A percentile compares a stretch with the other conserved stretches of the same genome.
phyloP scores from a whole-genome alignment of 495 filamentous ascomycete species.

The Bryoglossum gracile region DNA sequence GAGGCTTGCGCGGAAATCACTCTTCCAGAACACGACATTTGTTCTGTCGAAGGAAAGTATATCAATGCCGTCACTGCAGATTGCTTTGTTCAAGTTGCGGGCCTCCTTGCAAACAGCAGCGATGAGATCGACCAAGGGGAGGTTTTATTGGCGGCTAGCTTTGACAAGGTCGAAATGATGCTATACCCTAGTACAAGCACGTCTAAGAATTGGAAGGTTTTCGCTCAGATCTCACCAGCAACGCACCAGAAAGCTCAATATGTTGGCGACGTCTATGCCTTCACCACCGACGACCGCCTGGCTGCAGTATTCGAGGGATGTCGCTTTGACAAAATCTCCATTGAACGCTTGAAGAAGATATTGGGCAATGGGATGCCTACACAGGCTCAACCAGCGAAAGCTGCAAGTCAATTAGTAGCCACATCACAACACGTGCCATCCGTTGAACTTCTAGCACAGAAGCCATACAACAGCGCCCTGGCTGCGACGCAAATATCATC shows the following conservation, averaged over 20 bases:
- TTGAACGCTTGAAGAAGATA: neutral
- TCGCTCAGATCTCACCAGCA: constrained; percentile 20
- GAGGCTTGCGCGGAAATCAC: neutral
- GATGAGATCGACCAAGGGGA: constrained; percentile 19
- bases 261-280: constrained; percentile 29
- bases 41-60: neutral
- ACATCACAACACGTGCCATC: neutral
- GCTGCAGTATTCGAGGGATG: constrained; percentile 18
- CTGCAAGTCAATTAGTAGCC: neutral
- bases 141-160: constrained; percentile 7
- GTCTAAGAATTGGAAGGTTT: constrained; percentile 24
- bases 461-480: neutral
- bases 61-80: constrained; percentile 27
- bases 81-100: constrained; percentile 31
- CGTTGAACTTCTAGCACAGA: neutral
- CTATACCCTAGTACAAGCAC: constrained; percentile 23
- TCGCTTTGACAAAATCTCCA: constrained; percentile 21
- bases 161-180: constrained; percentile 21
- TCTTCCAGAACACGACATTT: neutral
- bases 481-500: no score
- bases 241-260: constrained; percentile 13
- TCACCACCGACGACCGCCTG: constrained; percentile 20
- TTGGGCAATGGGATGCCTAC: neutral
- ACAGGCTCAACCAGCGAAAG: neutral
- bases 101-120: constrained; percentile 30